These are phyloP conservation scores for Lathyrus aphaca DNA, from an alignment of 306 rosid species.

Conservation along the genomic window DNA sequence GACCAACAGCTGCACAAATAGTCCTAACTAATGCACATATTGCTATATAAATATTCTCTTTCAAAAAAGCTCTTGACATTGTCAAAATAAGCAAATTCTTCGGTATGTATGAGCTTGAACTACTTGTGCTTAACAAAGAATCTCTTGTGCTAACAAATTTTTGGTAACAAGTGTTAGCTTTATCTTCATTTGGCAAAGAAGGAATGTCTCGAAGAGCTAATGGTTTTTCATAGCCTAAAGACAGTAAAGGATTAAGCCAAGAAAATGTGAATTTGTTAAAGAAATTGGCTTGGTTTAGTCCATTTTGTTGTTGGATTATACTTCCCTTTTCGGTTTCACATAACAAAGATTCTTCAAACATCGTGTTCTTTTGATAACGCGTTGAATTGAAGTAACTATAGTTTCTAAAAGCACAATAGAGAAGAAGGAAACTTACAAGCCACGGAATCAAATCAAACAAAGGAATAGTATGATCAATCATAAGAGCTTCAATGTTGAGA, in stretches of 20 bases:
- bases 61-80: conserved; percentile 44
- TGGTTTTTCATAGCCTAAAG: conserved; percentile 55
- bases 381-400: conserved; percentile 27
- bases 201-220: conserved; percentile 59
- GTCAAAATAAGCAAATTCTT: conserved; percentile 50
- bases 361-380: conserved; percentile 4
- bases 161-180: conserved; percentile 50
- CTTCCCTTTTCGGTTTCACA: conserved; percentile 22
- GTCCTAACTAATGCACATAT: too few relatives aligned
- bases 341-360: conserved; percentile 53
- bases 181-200: conserved; percentile 55
- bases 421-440: conserved; percentile 46
- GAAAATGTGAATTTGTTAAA: conserved; percentile 55
- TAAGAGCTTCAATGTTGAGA: conserved; percentile 41
- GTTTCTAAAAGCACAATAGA: conserved; percentile 48
- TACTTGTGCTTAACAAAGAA: conserved; percentile 35
- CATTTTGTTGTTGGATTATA: too few relatives aligned
- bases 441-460: conserved; percentile 39
- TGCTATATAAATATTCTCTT: conserved; percentile 32
- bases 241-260: conserved; percentile 62
- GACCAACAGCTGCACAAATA: too few relatives aligned
- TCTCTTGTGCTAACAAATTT: conserved; percentile 52
- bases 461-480: conserved; percentile 25
- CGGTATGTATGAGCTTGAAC: conserved; percentile 21
- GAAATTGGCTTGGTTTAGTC: conserved; percentile 35